A percentile compares a stretch with the other conserved stretches of the same genome.
phyloP scores from a whole-genome alignment of 805 yeast species.

The Naumovozyma castellii region DNA sequence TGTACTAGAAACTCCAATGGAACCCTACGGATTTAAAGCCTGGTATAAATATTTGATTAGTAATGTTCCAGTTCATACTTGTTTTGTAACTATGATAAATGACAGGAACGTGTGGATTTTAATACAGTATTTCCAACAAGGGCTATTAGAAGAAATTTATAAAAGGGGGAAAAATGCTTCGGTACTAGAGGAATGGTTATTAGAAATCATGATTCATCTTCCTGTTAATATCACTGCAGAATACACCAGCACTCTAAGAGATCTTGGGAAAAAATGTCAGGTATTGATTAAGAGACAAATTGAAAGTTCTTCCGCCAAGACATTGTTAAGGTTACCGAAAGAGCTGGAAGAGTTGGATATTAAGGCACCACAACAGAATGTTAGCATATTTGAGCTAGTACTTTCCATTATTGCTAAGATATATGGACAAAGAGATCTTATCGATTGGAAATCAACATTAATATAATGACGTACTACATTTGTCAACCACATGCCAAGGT shows the following conservation, averaged over 20 bases:
- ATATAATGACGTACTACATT: background rate
- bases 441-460: conserved; percentile 6
- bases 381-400: conserved; percentile 12
- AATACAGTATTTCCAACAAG: conserved; percentile 20
- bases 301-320: background rate
- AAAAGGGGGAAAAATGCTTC: conserved; percentile 7
- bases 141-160: conserved; percentile 19
- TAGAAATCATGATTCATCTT: conserved; percentile 21
- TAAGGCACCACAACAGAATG: conserved; percentile 3
- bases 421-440: conserved; percentile 25
- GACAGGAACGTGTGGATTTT: conserved; percentile 17
- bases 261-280: conserved; percentile 23
- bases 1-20: conserved; percentile 7
- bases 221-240: conserved; percentile 19
- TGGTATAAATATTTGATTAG: conserved; percentile 23
- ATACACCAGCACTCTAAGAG: conserved; percentile 21
- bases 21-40: conserved; percentile 20
- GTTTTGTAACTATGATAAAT: conserved; percentile 10
- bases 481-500: background rate
- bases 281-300: conserved; percentile 1
- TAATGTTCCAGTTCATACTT: conserved; percentile 21
- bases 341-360: conserved; percentile 4
- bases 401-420: conserved; percentile 13
- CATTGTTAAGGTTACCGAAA: conserved; percentile 1
- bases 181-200: conserved; percentile 18